Base-by-base conservation (phyloP, 2,329 filamentous ascomycete species). In the Epichloe sp. region DNA sequence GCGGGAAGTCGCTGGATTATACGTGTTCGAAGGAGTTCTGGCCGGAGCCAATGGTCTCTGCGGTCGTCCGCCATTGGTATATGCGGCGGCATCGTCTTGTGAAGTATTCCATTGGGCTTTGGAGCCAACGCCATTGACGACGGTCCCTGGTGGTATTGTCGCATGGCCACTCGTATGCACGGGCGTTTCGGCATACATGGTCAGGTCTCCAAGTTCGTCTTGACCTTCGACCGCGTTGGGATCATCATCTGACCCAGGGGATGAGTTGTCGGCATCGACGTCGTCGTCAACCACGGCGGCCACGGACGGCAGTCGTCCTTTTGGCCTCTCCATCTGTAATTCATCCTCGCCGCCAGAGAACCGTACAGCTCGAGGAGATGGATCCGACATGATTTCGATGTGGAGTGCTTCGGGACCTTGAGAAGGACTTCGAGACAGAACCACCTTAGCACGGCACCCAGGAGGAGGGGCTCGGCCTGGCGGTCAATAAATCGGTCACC, bases 11-110 rank as follows among this genome's bases (percentile, higher is more conserved):
- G 83, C 82, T 57, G 82, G 82, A 55, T 86, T 85, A 65, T 93
- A 93, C 35, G 87, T 89, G 64, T 77, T 87, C 34, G 86, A 91
- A 1, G 85, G 85, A 4, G 85, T 89, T 60, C 86, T 76, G 50
- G 78, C 77, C 17, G 86, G 85, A 23, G 74, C 82, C 5, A 78
- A 76, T 15, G 86, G 85, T 57, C 86, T 78, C 59, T 85, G 80
- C 26, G 77, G 74, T 59, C 83, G 72, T 50, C 64, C 52, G 19
- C 64, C 62, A 41, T 63, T 66, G 49, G 65, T 45, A 46, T 63
- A 65, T 8, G 55, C 46, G 34, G 58, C 45, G n/a, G 54, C 57
- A 26, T 66, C 64, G 12, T 61, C 58, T 11, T 62, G 63, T 40
- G 58, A 51, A 48, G 54, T 49, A 51, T 59, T 56, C 51, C 76